These are phyloP conservation scores for Kitagawia praeruptora DNA, from an alignment of 129 eudicot genomes.

Conservation along the genomic window DNA sequence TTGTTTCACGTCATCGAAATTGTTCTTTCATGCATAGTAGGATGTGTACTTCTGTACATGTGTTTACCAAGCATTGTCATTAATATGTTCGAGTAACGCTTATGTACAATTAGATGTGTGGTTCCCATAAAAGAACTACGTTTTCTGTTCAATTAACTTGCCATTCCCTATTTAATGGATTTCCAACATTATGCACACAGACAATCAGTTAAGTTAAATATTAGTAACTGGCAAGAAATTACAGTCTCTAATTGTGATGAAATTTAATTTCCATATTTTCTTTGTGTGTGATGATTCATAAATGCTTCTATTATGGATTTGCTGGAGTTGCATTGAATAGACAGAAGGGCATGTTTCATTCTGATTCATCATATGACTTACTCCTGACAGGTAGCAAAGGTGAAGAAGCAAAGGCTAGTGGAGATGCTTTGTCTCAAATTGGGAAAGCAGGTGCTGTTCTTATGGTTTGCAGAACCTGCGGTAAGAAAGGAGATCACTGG, in stretches of 20 bases:
- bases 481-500: conserved; percentile 95
- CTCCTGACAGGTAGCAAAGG: conserved; percentile 45
- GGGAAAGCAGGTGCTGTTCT: conserved; percentile 67
- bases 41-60: not conserved
- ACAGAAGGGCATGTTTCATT: not conserved
- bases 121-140: not conserved
- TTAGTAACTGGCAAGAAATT: not conserved
- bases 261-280: no score
- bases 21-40: not conserved
- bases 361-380: not conserved
- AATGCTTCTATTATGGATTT: not conserved
- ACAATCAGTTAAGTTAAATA: not conserved
- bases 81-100: not conserved
- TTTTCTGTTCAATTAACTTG: not conserved
- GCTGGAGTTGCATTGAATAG: not conserved
- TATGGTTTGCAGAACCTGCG: conserved; percentile 85
- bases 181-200: not conserved
- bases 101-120: not conserved
- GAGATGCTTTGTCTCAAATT: conserved; percentile 46
- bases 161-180: not conserved
- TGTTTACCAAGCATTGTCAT: no score
- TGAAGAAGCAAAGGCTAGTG: conserved; percentile 54
- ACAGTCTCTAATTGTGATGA: not conserved
- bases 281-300: not conserved
- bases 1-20: not conserved